Evolutionary conservation across 1,139 yeast species (phyloP).

Genomic region (Wickerhamomyces sp.): DNA sequence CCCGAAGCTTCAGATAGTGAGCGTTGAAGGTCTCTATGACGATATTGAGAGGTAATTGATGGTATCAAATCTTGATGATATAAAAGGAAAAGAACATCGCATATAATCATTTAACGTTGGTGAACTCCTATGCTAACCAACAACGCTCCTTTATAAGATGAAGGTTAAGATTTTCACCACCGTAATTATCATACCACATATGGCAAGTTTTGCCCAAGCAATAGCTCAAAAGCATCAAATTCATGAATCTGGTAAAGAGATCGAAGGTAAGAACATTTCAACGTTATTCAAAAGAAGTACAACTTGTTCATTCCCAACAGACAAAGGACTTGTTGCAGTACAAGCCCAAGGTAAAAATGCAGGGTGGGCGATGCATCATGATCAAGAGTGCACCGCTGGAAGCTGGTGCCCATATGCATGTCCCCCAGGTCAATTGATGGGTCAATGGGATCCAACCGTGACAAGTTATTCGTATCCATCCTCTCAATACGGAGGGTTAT

Average conservation of each 20-base stretch:
- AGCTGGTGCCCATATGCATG: constrained; percentile 87
- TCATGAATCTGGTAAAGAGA: constrained; percentile 11
- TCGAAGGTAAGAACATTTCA: constrained; percentile 23
- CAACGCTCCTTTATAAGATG: too few species aligned
- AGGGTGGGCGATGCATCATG: constrained; percentile 88
- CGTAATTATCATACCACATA: too few species aligned
- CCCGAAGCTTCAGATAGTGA: too few species aligned
- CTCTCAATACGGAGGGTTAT: constrained; percentile 76
- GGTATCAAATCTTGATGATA: too few species aligned
- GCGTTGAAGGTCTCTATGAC: too few species aligned
- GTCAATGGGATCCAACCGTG: constrained; percentile 66
- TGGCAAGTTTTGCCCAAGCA: too few species aligned
- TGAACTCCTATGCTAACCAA: too few species aligned
- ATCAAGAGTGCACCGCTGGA: constrained; percentile 68
- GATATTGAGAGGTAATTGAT: too few species aligned
- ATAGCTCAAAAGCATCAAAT: constrained; percentile 14
- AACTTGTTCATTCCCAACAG: constrained; percentile 64
- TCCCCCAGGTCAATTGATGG: constrained; percentile 76
- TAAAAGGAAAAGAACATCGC: too few species aligned
- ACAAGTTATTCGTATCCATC: constrained; percentile 60
- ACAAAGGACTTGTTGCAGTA: constrained; percentile 62
- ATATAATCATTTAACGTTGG: too few species aligned
- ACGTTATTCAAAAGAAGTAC: constrained; percentile 28
- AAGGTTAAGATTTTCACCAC: too few species aligned
- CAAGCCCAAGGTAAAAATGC: constrained; percentile 54